Evolutionary conservation across 805 yeast genomes (phyloP).

Genomic region (Jamesozyma spencerorum): DNA sequence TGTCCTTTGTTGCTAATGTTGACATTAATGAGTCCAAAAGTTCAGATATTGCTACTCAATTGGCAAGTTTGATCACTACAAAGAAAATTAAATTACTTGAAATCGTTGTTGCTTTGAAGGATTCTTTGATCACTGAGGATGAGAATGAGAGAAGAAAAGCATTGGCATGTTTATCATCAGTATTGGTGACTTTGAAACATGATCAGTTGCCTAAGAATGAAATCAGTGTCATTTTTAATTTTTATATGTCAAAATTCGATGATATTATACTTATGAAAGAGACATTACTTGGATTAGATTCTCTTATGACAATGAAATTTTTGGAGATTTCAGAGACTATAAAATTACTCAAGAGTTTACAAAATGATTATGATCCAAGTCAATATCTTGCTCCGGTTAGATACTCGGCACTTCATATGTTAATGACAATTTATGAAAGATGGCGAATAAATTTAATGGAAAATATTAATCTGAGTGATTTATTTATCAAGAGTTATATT

Average conservation of each 20-base stretch:
- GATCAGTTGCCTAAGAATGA: slow-evolving; percentile 33
- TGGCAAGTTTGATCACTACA: slow-evolving; percentile 23
- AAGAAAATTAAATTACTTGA: slow-evolving; percentile 36
- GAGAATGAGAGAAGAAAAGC: slow-evolving; percentile 43
- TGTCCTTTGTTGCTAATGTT: slow-evolving; percentile 34
- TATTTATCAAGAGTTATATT: slow-evolving; percentile 48
- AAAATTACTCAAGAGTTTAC: slow-evolving; percentile 32
- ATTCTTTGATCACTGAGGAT: slow-evolving; percentile 51
- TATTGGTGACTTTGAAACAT: slow-evolving; percentile 26
- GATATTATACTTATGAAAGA: slow-evolving; percentile 49
- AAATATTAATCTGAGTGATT: slow-evolving; percentile 26
- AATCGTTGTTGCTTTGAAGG: slow-evolving; percentile 52
- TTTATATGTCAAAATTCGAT: slow-evolving; percentile 56
- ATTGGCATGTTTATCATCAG: slow-evolving; percentile 35
- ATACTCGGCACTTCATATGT: slow-evolving; percentile 44
- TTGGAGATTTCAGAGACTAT: slow-evolving; percentile 33
- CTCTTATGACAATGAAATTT: slow-evolving; percentile 44
- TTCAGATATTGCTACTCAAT: slow-evolving; percentile 18
- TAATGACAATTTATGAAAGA: slow-evolving; percentile 31
- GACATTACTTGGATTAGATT: slow-evolving; percentile 44
- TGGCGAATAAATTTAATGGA: slow-evolving; percentile 17
- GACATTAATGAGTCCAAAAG: slow-evolving; percentile 29
- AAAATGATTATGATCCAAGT: slow-evolving; percentile 42
- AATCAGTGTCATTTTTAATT: slow-evolving; percentile 35
- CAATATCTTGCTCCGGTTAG: slow-evolving; percentile 55